Base-by-base conservation (phyloP, 116 monocot genomes). In the Iris pallida region DNA sequence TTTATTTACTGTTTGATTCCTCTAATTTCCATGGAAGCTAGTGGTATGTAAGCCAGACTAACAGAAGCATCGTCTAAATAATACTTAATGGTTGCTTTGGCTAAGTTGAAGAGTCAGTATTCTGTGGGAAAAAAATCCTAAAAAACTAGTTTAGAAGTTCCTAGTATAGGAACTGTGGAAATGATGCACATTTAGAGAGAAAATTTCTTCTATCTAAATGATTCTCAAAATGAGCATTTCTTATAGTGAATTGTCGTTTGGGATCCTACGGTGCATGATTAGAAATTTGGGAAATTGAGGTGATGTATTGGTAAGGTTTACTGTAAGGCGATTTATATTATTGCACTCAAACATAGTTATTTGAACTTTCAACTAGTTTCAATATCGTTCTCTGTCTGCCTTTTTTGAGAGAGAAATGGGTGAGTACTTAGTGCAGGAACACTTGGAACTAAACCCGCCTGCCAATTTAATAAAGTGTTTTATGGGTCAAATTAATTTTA, bases 231-330 rank as follows among this genome's bases (percentile, higher is more conserved):
- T 16, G 42, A 67, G 41, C 3, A 16, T 55, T 67, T 52, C 16
- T 67, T 67, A 55, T 55, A n/a, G 17, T 20, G 47, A 66, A 13
- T 53, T 67, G 41, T 41, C n/a, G 10, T 66, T 52, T 14, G 52
- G 42, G n/a, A 41, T 67, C 16, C 14, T 54, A 54, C n/a, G 20
- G 42, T 53, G 51, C 49, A 52, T 11, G 30, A 20, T 52, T 66
- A 52, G n/a, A 41, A 52, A 52, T 19, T 13, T 3, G 49, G 66
- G 3, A 52, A 52, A 41, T 5, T 41, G 66, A 41, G 66, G 14
- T 53, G 42, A 13, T 66, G 42, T 9, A 65, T 5, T 52, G 11
- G 40, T 0, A 52, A n/a, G n/a, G 30, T 66, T 5, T 40, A n/a
- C 20, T 17, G 53, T 45, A 45, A 62, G 45, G 44, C 16, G 15